These are phyloP conservation scores for Penicillium fuscoglaucum DNA, from an alignment of 2,329 filamentous ascomycete genomes.

Conservation along the genomic window DNA sequence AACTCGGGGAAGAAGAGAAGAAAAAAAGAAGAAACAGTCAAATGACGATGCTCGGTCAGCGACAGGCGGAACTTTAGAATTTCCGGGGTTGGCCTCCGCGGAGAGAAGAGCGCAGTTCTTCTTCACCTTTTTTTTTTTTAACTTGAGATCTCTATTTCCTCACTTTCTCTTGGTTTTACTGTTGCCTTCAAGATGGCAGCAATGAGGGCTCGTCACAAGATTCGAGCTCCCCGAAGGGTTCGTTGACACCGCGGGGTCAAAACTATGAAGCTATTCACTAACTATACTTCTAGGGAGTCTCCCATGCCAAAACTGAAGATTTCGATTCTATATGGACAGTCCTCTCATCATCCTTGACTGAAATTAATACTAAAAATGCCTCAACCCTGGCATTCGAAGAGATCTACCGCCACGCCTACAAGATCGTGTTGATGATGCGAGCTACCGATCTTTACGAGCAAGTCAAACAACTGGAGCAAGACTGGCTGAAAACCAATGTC, in stretches of 20 bases:
- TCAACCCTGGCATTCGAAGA: constrained; percentile 91
- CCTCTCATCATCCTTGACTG: constrained; percentile 72
- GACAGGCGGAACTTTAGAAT: constrained; percentile 11
- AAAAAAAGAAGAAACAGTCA: not conserved
- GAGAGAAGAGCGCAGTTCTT: constrained; percentile 24
- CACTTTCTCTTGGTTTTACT: not conserved
- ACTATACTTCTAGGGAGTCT: constrained; percentile 51
- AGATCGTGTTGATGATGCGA: constrained; percentile 86
- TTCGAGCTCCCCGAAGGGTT: constrained; percentile 68
- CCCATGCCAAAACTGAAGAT: constrained; percentile 62
- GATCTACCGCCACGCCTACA: constrained; percentile 90
- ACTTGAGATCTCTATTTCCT: not conserved
- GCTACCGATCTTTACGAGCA: constrained; percentile 77
- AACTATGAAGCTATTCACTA: constrained; percentile 11
- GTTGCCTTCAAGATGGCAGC: constrained; percentile 43
- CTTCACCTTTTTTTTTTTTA: constrained; percentile 1
- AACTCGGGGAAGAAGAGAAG: too few relatives aligned
- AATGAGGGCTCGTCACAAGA: constrained; percentile 61
- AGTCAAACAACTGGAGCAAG: constrained; percentile 76
- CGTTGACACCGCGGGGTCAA: constrained; percentile 30
- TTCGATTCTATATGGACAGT: constrained; percentile 84
- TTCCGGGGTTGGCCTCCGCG: constrained; percentile 26
- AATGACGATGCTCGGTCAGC: constrained; percentile 13
- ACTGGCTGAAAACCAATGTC: constrained; percentile 76
- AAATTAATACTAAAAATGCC: constrained; percentile 91